Evolutionary conservation across 225 moss, liverwort and hornwort species (phyloP).

Genomic region (Bryoerythrophyllum caledonicum): DNA sequence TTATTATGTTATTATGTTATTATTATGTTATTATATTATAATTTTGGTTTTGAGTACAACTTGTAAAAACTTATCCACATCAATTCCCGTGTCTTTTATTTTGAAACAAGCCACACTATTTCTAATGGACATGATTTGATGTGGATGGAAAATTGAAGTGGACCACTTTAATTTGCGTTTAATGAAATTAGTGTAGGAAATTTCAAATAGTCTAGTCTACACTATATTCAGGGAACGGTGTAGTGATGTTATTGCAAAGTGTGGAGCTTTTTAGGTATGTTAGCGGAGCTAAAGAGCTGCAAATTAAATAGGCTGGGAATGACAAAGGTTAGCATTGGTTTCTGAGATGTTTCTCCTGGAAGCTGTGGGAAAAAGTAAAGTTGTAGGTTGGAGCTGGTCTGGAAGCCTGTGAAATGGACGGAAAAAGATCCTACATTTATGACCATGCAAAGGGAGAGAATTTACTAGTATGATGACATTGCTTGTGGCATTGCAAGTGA

Average conservation of each 20-base stretch:
- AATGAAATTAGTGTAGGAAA: no score
- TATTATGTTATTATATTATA: no score
- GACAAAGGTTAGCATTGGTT: not conserved
- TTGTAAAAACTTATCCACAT: no score
- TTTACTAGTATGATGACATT: not conserved
- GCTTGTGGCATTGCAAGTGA: not conserved
- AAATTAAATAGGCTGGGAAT: not conserved
- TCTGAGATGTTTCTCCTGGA: not conserved
- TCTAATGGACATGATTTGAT: no score
- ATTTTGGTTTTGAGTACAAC: no score
- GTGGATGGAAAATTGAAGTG: no score
- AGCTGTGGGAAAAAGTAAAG: not conserved
- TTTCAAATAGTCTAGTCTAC: no score
- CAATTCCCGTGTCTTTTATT: no score
- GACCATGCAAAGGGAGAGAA: not conserved
- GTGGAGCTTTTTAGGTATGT: conserved; percentile 1
- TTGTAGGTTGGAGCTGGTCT: not conserved
- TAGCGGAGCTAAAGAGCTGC: not conserved
- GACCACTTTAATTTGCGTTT: no score
- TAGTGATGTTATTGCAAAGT: not conserved
- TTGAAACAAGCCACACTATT: no score
- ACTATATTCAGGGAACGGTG: no score
- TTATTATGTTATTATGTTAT: no score
- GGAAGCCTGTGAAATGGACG: not conserved
- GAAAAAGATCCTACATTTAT: not conserved